Base-by-base conservation (phyloP, 345 rosid genomes). In the Brassica napus region DNA sequence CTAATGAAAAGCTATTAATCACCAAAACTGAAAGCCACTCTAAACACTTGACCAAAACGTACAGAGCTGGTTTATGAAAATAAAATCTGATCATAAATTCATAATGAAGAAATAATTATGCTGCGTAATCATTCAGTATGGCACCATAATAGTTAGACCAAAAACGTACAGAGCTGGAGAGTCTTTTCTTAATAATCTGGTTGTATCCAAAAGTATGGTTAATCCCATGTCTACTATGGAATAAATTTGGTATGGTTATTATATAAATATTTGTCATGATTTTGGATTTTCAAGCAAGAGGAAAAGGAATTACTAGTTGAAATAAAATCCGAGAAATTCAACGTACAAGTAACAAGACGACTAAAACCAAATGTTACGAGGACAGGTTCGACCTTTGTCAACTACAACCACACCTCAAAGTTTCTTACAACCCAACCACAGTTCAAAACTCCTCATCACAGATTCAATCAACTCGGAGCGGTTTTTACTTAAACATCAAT, bases 401-500 rank as follows among this genome's bases (percentile, higher is more conserved):
- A 5, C 15, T 49, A n/a, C 57, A 49, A n/a, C 14, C 57, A 47
- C 55, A n/a, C 57, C 18, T 49, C 6, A 49, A n/a, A 49, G 15
- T 49, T 49, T 7, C 57, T 49, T n/a, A n/a, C 57, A 49, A 49
- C 8, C 49, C 18, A 49, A 14, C 57, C 7, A 49, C 7, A 49
- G 18, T n/a, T 49, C 2, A 49, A n/a, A 49, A 49, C 3, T 49
- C 57, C 54, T 47, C 14, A 47, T 47, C 54, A 47, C 14, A 18
- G 11, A n/a, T 47, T 44, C 54, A 69, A 35, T 52, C 39, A 47
- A 61, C 15, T 47, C 21, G 0, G 21, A 12, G 63, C 30, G 44
- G 63, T 71, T 60, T 49, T 49, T 68, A 89, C 24, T 79, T 78
- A 15, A 15, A 88, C 91, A 39, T 83, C 85, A 14, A 86, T 68